These are phyloP conservation scores for Melampsora occidentalis DNA, from an alignment of 1,284 basidiomycete species.

Conservation along the genomic window DNA sequence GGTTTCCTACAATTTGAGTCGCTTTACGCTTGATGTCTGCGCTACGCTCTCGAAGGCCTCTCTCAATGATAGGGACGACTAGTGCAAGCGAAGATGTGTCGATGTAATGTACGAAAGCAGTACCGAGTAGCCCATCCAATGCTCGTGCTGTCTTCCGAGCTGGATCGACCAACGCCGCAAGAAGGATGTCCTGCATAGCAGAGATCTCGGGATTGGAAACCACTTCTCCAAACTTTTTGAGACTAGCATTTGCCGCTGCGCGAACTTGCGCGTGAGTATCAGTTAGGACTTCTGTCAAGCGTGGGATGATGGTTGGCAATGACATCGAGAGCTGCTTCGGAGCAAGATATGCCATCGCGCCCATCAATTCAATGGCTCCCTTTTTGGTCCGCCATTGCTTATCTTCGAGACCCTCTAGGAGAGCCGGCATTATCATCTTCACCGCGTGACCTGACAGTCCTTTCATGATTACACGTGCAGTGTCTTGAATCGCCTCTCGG, in stretches of 20 bases:
- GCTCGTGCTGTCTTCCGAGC: slow-evolving; percentile 79
- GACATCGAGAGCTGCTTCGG: slow-evolving; percentile 92
- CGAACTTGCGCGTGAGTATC: slow-evolving; percentile 97
- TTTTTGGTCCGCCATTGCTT: slow-evolving; percentile 60
- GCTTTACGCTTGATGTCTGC: slow-evolving; percentile 94
- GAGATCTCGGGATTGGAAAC: slow-evolving; percentile 70
- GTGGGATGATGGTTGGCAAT: slow-evolving; percentile 92
- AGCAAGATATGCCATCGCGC: slow-evolving; percentile 98
- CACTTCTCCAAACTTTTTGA: slow-evolving; percentile 92
- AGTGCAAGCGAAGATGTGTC: slow-evolving; percentile 96
- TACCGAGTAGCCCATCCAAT: slow-evolving; percentile 77
- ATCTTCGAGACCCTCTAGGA: slow-evolving; percentile 89
- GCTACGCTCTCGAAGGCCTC: slow-evolving; percentile 84
- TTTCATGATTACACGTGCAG: slow-evolving; percentile 85
- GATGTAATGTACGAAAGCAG: slow-evolving; percentile 96
- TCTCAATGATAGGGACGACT: slow-evolving; percentile 90
- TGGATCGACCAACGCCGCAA: slow-evolving; percentile 95
- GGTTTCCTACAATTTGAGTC: slow-evolving; percentile 93
- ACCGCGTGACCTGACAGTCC: slow-evolving; percentile 74
- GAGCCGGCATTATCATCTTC: slow-evolving; percentile 86
- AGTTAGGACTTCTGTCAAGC: slow-evolving; percentile 87
- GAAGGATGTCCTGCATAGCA: slow-evolving; percentile 79
- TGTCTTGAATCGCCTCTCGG: slow-evolving; percentile 89
- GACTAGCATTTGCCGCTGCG: slow-evolving; percentile 83
- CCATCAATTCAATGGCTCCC: slow-evolving; percentile 58